A percentile compares a stretch with the other conserved stretches of the same genome.
phyloP scores from a whole-genome alignment of 768 basidiomycete genomes.

The Dentipellis fragilis region DNA sequence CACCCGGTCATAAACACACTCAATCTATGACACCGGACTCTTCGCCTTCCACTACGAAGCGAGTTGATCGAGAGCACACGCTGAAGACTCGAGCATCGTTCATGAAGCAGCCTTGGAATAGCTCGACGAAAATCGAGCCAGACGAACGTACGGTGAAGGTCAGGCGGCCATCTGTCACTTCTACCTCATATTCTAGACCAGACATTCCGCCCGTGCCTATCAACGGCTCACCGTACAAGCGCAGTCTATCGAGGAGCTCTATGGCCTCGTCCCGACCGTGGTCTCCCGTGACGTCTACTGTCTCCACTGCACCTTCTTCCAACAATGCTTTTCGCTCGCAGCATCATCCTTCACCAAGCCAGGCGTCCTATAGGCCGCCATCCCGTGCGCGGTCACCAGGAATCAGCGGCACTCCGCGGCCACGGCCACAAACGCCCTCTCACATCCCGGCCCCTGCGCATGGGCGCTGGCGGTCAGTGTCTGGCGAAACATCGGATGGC shows the following conservation, averaged over 20 bases:
- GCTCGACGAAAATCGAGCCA: conserved; percentile 63
- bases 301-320: conserved; percentile 17
- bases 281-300: conserved; percentile 13
- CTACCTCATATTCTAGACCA: conserved; percentile 14
- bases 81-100: conserved; percentile 23
- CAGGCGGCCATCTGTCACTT: conserved; percentile 39
- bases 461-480: conserved; percentile 34
- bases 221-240: conserved; percentile 7
- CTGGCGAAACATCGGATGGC: conserved; percentile 34
- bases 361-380: conserved; percentile 27
- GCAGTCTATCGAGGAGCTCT: conserved; percentile 12
- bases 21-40: conserved; percentile 65
- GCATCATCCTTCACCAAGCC: conserved; percentile 34
- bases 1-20: conserved; percentile 58
- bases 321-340: conserved; percentile 28
- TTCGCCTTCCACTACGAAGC: conserved; percentile 37
- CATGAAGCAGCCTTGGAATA: conserved; percentile 52
- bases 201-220: background rate
- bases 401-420: conserved; percentile 41
- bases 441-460: conserved; percentile 60
- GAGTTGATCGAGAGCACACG: conserved; percentile 28
- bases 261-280: conserved; percentile 15
- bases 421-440: conserved; percentile 71
- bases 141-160: conserved; percentile 44
- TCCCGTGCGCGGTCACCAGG: conserved; percentile 55